phyloP scores from a whole-genome alignment of 2,329 filamentous ascomycete species.

The Fusarium caatingaense region DNA sequence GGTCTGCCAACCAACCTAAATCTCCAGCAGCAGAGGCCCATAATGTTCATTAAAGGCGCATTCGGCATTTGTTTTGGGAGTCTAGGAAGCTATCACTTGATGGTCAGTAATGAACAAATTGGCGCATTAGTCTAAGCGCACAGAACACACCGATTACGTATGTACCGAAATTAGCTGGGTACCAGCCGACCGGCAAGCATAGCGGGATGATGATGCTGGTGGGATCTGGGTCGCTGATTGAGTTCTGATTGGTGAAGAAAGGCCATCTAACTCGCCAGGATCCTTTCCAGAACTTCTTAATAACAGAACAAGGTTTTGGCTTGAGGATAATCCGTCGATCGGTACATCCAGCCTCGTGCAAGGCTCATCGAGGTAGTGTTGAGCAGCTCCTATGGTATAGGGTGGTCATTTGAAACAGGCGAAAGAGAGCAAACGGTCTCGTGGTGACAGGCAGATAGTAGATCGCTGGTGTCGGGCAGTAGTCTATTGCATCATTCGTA shows the following conservation, averaged over 20 bases:
- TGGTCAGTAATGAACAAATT: constrained; percentile 14
- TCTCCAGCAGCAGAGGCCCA: background rate
- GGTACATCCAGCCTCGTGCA: constrained; percentile 26
- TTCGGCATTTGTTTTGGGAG: constrained; percentile 25
- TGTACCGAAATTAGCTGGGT: constrained; percentile 36
- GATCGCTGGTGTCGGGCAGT: background rate
- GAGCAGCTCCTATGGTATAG: background rate
- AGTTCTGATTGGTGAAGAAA: constrained; percentile 32
- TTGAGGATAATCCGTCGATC: constrained; percentile 47
- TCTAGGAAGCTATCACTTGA: constrained; percentile 7
- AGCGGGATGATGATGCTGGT: constrained; percentile 39
- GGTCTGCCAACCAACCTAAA: background rate
- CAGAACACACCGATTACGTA: constrained; percentile 29
- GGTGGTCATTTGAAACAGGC: background rate
- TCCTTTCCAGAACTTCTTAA: constrained; percentile 43
- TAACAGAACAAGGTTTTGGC: constrained; percentile 42
- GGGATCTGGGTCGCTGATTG: constrained; percentile 8
- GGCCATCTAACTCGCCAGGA: constrained; percentile 29
- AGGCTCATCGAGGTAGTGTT: constrained; percentile 18
- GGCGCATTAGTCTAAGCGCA: constrained; percentile 27
- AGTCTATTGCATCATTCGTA: background rate
- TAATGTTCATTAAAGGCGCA: constrained; percentile 1
- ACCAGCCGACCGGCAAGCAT: constrained; percentile 36
- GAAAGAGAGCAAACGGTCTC: background rate
- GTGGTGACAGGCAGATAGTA: background rate